Conservation (phyloP, 345 rosid genomes). For the Dovyalis caffra region DNA sequence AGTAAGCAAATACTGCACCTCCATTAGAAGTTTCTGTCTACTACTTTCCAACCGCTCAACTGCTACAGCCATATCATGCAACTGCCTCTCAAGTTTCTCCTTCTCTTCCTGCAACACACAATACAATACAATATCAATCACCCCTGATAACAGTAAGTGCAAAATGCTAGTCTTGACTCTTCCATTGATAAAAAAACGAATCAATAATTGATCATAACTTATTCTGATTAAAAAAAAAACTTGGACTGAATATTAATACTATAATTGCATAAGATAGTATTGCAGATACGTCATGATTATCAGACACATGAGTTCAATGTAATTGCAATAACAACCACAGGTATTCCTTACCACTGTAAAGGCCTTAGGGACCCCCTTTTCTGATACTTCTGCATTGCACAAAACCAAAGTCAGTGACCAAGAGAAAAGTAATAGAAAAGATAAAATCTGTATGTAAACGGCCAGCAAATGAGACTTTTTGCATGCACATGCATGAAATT, state of each 20-base stretch:
- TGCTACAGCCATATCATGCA: conserved; percentile 92
- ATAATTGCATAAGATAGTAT: background rate
- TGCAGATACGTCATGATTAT: background rate
- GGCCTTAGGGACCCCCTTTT: conserved; percentile 36
- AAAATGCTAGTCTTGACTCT: background rate
- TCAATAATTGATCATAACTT: background rate
- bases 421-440: background rate
- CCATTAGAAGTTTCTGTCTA: conserved; percentile 91
- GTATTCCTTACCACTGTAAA: conserved; percentile 57
- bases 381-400: conserved; percentile 44
- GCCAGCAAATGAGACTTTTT: background rate
- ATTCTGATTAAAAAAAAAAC: background rate
- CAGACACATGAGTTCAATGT: background rate
- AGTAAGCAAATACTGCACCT: conserved; percentile 44
- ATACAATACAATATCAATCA: background rate
- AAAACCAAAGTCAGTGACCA: background rate
- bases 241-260: background rate
- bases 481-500: background rate
- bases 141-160: background rate
- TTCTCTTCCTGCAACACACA: conserved; percentile 68
- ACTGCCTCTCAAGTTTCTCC: conserved; percentile 81
- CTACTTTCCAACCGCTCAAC: conserved; percentile 92
- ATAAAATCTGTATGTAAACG: background rate
- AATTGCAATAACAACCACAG: conserved; percentile 1
- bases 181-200: background rate